Evolutionary conservation across 257 asterid species (phyloP), one percentile per base, ranked within the genome.

Genomic region (Solanum piurae): DNA sequence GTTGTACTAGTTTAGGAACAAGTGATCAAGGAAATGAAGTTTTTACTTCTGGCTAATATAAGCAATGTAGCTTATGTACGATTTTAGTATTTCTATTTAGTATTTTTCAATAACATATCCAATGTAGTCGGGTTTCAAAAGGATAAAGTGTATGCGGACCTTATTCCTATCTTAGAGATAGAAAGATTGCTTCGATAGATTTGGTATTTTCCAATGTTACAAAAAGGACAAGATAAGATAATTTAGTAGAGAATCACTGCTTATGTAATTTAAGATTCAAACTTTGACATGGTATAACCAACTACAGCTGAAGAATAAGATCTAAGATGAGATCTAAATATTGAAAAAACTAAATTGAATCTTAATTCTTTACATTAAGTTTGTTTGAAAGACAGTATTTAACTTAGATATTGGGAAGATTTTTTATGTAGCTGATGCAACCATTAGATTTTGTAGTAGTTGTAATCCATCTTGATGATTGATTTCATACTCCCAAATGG

Each of bases 241-340:
- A 38, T 83, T 88, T 66, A 86, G 83, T 55, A 74, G 21, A 83
- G 83, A 82, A 86, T 88, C 93, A 86, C 33, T 90, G 31, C 69
- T 94, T 93, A 92, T 92, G 94, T 68, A 86, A 88, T 87, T 68
- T 89, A 92, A 93, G 98, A 95, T 94, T 90, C 90, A 86, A 74
- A 89, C 73, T 89, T 86, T 86, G 92, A 89, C 86, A 89, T 29
- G 89, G 83, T 84, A 86, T 76, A 60, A 40, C 88, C 87, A 49
- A 64, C 87, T 88, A 89, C 94, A 94, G 92, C 95, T 92, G 92
- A 87, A 90, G 90, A 94, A 82, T 82, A 82, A 93, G 93, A 96
- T 95, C 98, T 95, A 93, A 89, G 91, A 92, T 90, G 92, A 89
- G 95, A 95, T 96, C 93, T 90, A 84, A 46, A 89, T 86, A 72